Conservation (phyloP, 306 rosid genomes). For the Nissolia schottii region DNA sequence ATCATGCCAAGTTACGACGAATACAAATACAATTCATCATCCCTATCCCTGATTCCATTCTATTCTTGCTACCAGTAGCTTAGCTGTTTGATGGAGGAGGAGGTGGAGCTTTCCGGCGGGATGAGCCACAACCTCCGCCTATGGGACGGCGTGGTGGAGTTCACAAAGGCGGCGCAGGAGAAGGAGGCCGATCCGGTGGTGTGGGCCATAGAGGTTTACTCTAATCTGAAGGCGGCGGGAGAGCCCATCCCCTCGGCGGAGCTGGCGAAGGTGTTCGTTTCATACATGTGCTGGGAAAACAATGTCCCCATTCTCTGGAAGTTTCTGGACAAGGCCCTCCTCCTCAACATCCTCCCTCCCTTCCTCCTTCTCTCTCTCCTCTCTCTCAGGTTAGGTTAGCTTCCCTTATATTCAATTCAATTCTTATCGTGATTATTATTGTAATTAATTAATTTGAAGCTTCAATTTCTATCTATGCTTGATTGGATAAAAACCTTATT, state of each 20-base stretch:
- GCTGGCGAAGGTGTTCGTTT: constrained; percentile 66
- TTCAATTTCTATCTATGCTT: too few relatives aligned
- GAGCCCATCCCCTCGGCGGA: constrained; percentile 69
- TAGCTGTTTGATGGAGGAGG: too few relatives aligned
- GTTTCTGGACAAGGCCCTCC: constrained; percentile 80
- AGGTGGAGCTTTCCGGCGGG: constrained; percentile 27
- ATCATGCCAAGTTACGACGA: too few relatives aligned
- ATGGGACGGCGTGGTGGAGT: constrained; percentile 62
- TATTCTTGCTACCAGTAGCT: too few relatives aligned
- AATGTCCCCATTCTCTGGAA: constrained; percentile 89
- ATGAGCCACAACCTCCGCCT: too few relatives aligned
- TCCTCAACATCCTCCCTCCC: constrained; percentile 68
- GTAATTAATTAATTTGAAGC: too few relatives aligned
- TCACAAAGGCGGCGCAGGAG: constrained; percentile 70
- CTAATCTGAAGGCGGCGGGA: constrained; percentile 70
- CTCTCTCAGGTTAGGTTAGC: constrained; percentile 62
- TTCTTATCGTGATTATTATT: too few relatives aligned
- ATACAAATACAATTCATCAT: too few relatives aligned
- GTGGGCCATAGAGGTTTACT: constrained; percentile 76
- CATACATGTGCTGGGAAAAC: constrained; percentile 91
- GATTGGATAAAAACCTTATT: not conserved
- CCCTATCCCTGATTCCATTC: too few relatives aligned
- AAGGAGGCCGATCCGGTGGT: constrained; percentile 71
- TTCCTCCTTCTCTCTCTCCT: constrained; percentile 80
- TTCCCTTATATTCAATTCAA: too few relatives aligned